A percentile compares a stretch with the other conserved stretches of the same genome.
phyloP scores from a whole-genome alignment of 768 basidiomycete species.

The Hirschioporus abietinus region DNA sequence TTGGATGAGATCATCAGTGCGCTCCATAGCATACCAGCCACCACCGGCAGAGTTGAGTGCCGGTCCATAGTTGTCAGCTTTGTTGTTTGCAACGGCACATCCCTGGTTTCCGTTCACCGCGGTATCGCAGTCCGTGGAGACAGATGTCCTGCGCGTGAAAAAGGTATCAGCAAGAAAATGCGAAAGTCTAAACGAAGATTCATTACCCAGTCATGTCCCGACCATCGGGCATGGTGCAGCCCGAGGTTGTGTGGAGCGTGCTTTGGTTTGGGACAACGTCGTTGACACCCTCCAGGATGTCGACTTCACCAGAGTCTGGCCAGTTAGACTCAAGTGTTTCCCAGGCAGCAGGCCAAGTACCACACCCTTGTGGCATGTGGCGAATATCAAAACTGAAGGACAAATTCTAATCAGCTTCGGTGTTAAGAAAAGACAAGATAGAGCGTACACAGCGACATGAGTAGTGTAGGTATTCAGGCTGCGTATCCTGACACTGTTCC shows the following conservation, averaged over 20 bases:
- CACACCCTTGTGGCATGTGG: conserved; percentile 63
- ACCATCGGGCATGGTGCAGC: conserved; percentile 19
- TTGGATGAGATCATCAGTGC: conserved; percentile 51
- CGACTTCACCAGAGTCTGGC: conserved; percentile 38
- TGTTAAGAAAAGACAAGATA: too few relatives aligned
- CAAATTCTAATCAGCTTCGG: too few relatives aligned
- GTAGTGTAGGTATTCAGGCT: conserved; percentile 49
- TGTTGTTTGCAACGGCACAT: conserved; percentile 43
- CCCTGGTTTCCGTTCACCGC: conserved; percentile 46
- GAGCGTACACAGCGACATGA: conserved; percentile 44
- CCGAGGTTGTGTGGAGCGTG: conserved; percentile 51
- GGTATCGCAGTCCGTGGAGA: conserved; percentile 43
- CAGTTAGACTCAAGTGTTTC: conserved; percentile 24
- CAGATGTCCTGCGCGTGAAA: conserved; percentile 29
- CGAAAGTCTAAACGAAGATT: conserved; percentile 46
- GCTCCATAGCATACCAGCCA: conserved; percentile 64
- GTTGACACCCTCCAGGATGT: conserved; percentile 56
- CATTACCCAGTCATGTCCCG: conserved; percentile 37
- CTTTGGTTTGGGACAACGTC: conserved; percentile 44
- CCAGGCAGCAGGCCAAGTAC: conserved; percentile 57
- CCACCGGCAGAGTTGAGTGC: conserved; percentile 55
- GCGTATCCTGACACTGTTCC: conserved; percentile 52
- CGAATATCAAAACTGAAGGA: conserved; percentile 37
- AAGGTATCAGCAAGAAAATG: conserved; percentile 32
- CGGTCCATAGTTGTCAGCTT: conserved; percentile 48